Evolutionary conservation across 306 rosid genomes (phyloP), one percentile per base, ranked within the genome.

Genomic region (Trifolium subterraneum): DNA sequence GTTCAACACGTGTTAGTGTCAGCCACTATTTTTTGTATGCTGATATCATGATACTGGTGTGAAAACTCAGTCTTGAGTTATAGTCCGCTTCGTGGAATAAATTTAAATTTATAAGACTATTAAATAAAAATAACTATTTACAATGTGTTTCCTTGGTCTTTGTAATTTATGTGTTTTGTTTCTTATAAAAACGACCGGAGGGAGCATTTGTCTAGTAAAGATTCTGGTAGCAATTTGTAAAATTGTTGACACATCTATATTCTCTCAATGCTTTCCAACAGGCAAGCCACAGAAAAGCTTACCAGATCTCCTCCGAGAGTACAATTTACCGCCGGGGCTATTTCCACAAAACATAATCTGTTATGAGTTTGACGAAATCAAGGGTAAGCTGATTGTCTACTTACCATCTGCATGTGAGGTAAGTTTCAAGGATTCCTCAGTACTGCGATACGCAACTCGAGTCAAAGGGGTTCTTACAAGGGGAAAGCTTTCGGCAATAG

Each of bases 371-470:
- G 96, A 89, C 13, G 96, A 91, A 81, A 39, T 85, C 18, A 91
- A 87, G 36, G 86, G 93, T 56, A 91, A 86, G 87, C 85, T 94
- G 78, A 68, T 88, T 44, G 97, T 94, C 33, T 87, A 90, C 86
- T 73, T 94, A 80, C 95, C 99, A 44, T 92, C 99, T 16, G 47
- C 83, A 16, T 86, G 90, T n/a, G 99, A 94, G 80, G 86, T 92
- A 5, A 86, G 87, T 81, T 92, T 92, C 94, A 92, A 92, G 92
- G 99, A 92, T 85, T 87, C 97, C 7, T 91, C 98, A 2, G 84
- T 79, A 2, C 56, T 92, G 45, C 78, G 96, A 78, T 94, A 88
- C 1, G 85, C 96, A 18, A 87, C 91, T 6, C 71, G 97, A 12
- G 95, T 92, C 16, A 94, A 90, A 85, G 97, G 82, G 14, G 83